Base-by-base conservation (phyloP, 768 basidiomycete genomes). In the Rhodotorula kratochvilovae region DNA sequence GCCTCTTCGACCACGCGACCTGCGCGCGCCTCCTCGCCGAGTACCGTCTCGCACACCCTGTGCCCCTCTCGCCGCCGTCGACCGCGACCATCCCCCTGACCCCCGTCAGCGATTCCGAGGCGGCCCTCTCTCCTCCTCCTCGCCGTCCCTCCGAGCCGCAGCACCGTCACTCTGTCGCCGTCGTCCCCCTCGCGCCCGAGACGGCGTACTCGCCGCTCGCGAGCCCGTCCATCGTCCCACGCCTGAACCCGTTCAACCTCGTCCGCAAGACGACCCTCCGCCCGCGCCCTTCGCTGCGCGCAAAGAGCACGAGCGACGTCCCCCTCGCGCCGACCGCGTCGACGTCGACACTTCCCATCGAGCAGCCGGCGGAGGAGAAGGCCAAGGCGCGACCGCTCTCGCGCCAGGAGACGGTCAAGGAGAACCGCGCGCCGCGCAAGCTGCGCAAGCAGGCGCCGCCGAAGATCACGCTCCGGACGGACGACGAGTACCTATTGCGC, bases 341-440 rank as follows among this genome's bases (percentile, higher is more conserved):
- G 5, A 27, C 51, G 13, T 1, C 51, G 5, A 5, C n/a, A 13
- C 15, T 2, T 12, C 13, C n/a, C 51, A 1, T 4, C 3, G 29
- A 13, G 19, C 27, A 27, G 13, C 11, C 10, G 7, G 29, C 13
- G 5, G 29, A 17, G 17, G 16, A 29, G 29, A n/a, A 5, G 13
- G 53, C 53, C 25, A 7, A 31, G 27, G 42, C 43, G 45, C 31
- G 23, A 6, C 11, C 60, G 25, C 50, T 66, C 25, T 61, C 66
- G 4, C 60, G 70, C 12, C 50, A 55, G 25, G 45, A 66, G 48
- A 67, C 65, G 46, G 53, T 67, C 65, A 71, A 67, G 56, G 65
- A 71, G 27, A 63, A 63, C 61, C 51, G 61, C 4, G 55, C 39
- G 35, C 48, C 61, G 42, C 70, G 70, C 55, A 71, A 71, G 45